phyloP scores from a whole-genome alignment of 768 basidiomycete genomes.

The Boletus sp. region DNA sequence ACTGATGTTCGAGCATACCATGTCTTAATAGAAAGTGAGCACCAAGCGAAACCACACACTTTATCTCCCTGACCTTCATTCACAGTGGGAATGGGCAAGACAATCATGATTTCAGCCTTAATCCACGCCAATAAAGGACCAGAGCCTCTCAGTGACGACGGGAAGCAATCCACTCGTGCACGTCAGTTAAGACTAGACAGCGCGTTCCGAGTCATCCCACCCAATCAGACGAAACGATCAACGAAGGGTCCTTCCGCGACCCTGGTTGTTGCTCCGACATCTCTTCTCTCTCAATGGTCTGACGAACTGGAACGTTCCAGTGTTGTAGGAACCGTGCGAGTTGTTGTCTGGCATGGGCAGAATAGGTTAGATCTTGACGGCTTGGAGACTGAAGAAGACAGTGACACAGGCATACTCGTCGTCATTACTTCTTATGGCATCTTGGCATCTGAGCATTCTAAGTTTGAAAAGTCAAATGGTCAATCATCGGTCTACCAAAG shows the following conservation, averaged over 20 bases:
- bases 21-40: constrained; percentile 47
- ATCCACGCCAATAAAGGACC: constrained; percentile 72
- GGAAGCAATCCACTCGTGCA: constrained; percentile 34
- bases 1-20: constrained; percentile 7
- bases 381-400: constrained; percentile 53
- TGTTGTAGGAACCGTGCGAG: constrained; percentile 59
- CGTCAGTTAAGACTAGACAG: constrained; percentile 62
- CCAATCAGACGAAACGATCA: constrained; percentile 29
- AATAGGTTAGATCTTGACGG: constrained; percentile 73
- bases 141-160: constrained; percentile 35
- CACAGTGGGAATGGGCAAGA: constrained; percentile 94
- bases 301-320: constrained; percentile 87
- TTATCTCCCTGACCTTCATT: constrained; percentile 5
- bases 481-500: constrained; percentile 70
- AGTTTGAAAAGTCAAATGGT: constrained; percentile 50
- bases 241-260: constrained; percentile 55
- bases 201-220: constrained; percentile 51
- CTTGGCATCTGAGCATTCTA: constrained; percentile 82
- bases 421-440: constrained; percentile 92
- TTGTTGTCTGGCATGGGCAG: constrained; percentile 85
- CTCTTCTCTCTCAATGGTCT: constrained; percentile 90
- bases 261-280: constrained; percentile 89
- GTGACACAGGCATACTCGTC: constrained; percentile 58
- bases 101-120: constrained; percentile 88
- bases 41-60: constrained; percentile 2